These are phyloP conservation scores for Quercus suber DNA, from an alignment of 306 rosid species.

Conservation along the genomic window DNA sequence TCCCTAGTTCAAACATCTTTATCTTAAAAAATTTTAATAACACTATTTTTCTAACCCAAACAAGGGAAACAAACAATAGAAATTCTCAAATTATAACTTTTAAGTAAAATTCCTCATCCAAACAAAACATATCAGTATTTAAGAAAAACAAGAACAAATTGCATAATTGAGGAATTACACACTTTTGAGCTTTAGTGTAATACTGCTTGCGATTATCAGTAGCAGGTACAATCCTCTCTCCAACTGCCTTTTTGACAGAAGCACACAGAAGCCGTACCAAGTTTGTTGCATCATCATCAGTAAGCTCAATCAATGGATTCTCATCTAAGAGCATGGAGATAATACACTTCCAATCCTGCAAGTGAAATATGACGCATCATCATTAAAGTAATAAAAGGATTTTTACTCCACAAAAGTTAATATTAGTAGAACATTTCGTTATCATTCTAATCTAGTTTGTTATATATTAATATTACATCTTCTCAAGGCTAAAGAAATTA, in stretches of 20 bases:
- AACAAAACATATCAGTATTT: background rate
- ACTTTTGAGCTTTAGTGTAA: constrained; percentile 89
- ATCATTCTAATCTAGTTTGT: background rate
- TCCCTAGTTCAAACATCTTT: too few species aligned
- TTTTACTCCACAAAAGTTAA: constrained; percentile 11
- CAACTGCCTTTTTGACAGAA: constrained; percentile 92
- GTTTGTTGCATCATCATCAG: constrained; percentile 88
- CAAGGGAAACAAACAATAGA: too few species aligned
- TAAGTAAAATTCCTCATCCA: too few species aligned
- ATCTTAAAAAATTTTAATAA: too few species aligned
- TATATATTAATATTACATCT: background rate
- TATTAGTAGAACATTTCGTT: background rate
- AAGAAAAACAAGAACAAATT: constrained; percentile 14
- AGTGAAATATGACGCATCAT: constrained; percentile 24
- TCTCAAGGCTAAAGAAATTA: background rate
- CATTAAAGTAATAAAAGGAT: constrained; percentile 23
- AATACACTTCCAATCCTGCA: constrained; percentile 97
- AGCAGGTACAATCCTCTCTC: constrained; percentile 92
- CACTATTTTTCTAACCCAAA: too few species aligned
- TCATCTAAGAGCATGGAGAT: constrained; percentile 85
- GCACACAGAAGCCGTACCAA: constrained; percentile 90
- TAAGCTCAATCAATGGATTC: constrained; percentile 64
- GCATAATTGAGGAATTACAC: constrained; percentile 23
- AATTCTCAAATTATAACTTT: too few species aligned
- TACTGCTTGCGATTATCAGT: constrained; percentile 79